These are phyloP conservation scores for Dichotomopilus funicola DNA, from an alignment of 2,329 filamentous ascomycete species.

Conservation along the genomic window DNA sequence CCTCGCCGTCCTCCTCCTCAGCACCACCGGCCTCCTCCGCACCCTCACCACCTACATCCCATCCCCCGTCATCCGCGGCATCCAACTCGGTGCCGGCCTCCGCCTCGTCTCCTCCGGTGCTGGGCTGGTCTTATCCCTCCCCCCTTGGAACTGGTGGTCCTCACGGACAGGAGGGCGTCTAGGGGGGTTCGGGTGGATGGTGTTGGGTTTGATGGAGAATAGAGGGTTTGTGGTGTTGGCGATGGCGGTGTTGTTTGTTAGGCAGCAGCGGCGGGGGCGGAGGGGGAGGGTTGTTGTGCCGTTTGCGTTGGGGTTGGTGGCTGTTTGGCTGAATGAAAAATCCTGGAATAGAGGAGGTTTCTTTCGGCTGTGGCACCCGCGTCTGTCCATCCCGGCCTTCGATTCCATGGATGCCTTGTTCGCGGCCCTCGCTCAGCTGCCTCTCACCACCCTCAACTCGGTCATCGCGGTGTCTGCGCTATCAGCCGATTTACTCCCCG, in stretches of 20 bases:
- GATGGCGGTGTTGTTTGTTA: too few relatives aligned
- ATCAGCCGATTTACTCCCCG: slow-evolving; percentile 68
- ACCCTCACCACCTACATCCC: slow-evolving; percentile 71
- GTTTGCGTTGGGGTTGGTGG: too few relatives aligned
- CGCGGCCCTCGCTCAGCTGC: slow-evolving; percentile 73
- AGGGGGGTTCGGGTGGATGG: too few relatives aligned
- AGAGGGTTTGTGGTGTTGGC: too few relatives aligned
- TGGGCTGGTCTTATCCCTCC: slow-evolving; percentile 49
- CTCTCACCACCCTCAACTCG: slow-evolving; percentile 87
- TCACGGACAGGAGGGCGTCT: too few relatives aligned
- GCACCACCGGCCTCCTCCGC: slow-evolving; percentile 68
- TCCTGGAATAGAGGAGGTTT: too few relatives aligned
- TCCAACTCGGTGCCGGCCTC: slow-evolving; percentile 86
- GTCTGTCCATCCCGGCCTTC: slow-evolving; percentile 42
- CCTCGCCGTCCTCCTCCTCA: slow-evolving; percentile 66
- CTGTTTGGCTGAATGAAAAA: too few relatives aligned
- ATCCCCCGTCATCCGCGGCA: slow-evolving; percentile 84
- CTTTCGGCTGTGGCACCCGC: background rate
- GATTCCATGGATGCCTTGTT: slow-evolving; percentile 38
- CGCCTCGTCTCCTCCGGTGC: slow-evolving; percentile 71
- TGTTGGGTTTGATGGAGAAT: too few relatives aligned
- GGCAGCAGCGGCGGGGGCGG: too few relatives aligned
- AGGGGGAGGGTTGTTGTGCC: too few relatives aligned
- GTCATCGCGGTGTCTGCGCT: slow-evolving; percentile 81
- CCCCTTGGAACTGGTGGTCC: too few relatives aligned